Evolutionary conservation across 2,329 filamentous ascomycete species (phyloP).

Genomic region (Trichoderma koningii): DNA sequence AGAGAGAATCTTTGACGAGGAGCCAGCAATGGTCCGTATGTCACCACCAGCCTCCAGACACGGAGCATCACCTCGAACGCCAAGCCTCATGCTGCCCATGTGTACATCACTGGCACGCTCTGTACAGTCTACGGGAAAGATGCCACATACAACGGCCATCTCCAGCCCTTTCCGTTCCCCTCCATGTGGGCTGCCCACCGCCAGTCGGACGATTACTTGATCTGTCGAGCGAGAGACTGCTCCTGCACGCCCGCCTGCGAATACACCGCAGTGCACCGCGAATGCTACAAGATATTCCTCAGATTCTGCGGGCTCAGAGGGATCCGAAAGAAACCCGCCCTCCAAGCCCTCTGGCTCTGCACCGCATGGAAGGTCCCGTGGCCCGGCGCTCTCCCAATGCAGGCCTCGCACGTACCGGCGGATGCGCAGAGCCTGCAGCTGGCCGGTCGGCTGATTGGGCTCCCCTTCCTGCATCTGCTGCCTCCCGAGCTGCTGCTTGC

Average conservation of each 20-base stretch:
- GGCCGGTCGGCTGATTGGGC: background rate
- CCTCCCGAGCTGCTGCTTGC: background rate
- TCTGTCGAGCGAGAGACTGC: background rate
- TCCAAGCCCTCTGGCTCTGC: background rate
- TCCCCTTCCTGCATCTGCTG: background rate
- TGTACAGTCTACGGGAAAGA: background rate
- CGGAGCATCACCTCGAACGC: background rate
- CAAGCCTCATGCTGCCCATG: background rate
- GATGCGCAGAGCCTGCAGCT: background rate
- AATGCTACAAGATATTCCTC: background rate
- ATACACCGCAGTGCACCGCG: background rate
- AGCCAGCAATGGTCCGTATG: background rate
- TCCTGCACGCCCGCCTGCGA: background rate
- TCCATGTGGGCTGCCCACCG: background rate
- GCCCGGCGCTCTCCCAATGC: background rate
- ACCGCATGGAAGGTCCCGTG: background rate
- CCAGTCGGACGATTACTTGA: background rate
- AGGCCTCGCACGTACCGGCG: background rate
- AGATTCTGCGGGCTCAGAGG: background rate
- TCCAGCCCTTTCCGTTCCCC: background rate
- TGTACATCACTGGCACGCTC: background rate
- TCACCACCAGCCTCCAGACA: background rate
- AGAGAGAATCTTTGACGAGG: background rate
- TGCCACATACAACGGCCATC: background rate
- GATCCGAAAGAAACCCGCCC: background rate